Conservation (phyloP, 495 filamentous ascomycete genomes). For the Talaromyces wortmannii region DNA sequence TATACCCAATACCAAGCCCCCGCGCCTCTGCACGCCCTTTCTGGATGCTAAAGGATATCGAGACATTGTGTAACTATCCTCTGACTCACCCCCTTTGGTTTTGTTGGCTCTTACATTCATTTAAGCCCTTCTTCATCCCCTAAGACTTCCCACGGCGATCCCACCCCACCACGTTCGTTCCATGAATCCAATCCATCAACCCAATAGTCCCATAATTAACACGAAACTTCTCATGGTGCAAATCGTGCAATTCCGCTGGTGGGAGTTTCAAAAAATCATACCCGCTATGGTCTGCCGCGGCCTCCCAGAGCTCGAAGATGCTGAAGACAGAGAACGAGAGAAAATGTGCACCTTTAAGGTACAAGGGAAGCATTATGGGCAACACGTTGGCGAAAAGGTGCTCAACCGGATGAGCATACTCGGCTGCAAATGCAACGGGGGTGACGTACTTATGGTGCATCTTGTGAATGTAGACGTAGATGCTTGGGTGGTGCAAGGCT, state of each 20-base stretch:
- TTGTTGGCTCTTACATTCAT: no score
- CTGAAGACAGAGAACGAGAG: slow-evolving; percentile 33
- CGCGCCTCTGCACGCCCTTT: no score
- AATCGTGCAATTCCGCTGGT: slow-evolving; percentile 35
- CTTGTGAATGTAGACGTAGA: slow-evolving; percentile 41
- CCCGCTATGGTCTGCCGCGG: slow-evolving; percentile 35
- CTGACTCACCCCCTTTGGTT: no score
- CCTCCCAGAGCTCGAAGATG: slow-evolving; percentile 28
- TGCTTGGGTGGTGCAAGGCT: slow-evolving; percentile 32
- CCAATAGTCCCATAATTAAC: slow-evolving; percentile 29
- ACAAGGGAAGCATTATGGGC: slow-evolving; percentile 30
- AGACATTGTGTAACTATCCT: no score
- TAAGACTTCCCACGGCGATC: neutral
- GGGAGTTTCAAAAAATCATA: slow-evolving; percentile 27
- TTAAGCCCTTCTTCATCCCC: neutral
- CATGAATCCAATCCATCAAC: slow-evolving; percentile 28
- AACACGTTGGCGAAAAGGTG: slow-evolving; percentile 37
- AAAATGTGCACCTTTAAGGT: slow-evolving; percentile 26
- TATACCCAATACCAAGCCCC: no score
- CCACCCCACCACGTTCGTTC: slow-evolving; percentile 19
- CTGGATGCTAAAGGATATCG: no score
- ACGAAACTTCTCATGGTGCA: slow-evolving; percentile 38
- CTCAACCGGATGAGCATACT: slow-evolving; percentile 46
- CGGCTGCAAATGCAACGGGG: slow-evolving; percentile 40
- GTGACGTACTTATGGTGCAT: slow-evolving; percentile 43